Evolutionary conservation across 1,284 basidiomycete genomes (phyloP), one percentile per base, ranked within the genome.

Genomic region (Fomes fomentarius): DNA sequence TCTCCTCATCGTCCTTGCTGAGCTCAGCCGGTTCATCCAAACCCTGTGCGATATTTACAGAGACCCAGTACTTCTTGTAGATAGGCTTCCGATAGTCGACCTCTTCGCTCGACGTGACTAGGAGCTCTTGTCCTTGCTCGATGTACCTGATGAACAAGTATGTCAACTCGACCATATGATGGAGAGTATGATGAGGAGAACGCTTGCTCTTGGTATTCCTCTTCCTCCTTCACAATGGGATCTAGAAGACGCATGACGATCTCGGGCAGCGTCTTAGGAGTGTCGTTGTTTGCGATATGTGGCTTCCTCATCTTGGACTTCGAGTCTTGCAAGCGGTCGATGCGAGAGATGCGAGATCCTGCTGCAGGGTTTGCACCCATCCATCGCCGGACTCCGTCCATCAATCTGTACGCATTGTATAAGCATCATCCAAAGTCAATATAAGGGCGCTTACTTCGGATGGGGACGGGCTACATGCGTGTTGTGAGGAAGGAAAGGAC

Each of bases 191-290:
- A n/a, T 55, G 43, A 26, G 45, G 46, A 15, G 38, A 33, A 44
- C 44, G 73, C 77, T 33, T 57, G 89, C 85, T 87, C 87, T 62
- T 89, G 84, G 71, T 97, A 97, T 66, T 96, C 93, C 67, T 93
- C 90, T 34, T 80, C 76, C 24, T 81, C 77, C 1, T 82, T 80
- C 10, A 90, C 85, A 3, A 75, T 74, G 1, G 93, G 93, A 51
- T 87, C 69, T 17, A 95, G 76, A 7, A 88, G 74, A 10, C 83
- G 76, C 31, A 69, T 71, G 2, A 89, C 88, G 24, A 94, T 75
- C 0, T 70, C 73, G 57, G 86, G 85, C 2, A 91, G 87, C 1
- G 86, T 81, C 50, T 82, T 77, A n/a, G 74, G 72, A 45, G 86
- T 81, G 2, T 58, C 39, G 24, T 66, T 60, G 9, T 50, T 41